These are phyloP conservation scores for Trichoderma asperelloides DNA, from an alignment of 495 filamentous ascomycete species.

Conservation along the genomic window DNA sequence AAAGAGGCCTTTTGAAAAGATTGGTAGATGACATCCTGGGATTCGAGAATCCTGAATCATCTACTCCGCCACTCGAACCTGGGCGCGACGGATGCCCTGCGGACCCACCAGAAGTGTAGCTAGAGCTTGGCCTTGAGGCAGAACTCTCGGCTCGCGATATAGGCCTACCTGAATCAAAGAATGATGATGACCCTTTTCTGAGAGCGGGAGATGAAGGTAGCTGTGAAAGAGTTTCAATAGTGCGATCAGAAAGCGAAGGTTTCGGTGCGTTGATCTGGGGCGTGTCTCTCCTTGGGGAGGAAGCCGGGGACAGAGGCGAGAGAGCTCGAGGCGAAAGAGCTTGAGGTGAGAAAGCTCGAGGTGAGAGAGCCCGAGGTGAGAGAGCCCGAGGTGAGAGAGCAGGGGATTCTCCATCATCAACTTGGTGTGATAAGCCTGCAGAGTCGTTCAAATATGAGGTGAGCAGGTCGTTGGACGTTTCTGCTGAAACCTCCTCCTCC, in stretches of 20 bases:
- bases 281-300: background rate
- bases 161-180: constrained; percentile 24
- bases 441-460: background rate
- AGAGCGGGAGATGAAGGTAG: constrained; percentile 39
- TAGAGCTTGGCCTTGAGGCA: constrained; percentile 7
- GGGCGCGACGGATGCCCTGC: constrained; percentile 26
- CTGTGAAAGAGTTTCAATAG: constrained; percentile 38
- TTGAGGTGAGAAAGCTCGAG: background rate
- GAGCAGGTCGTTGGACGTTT: background rate
- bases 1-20: background rate
- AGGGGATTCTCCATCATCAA: background rate
- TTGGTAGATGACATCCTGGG: constrained; percentile 1
- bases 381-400: background rate
- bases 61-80: constrained; percentile 29
- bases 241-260: constrained; percentile 37
- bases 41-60: constrained; percentile 18
- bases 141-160: background rate
- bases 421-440: background rate
- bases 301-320: background rate
- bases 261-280: constrained; percentile 12
- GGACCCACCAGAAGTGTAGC: constrained; percentile 9
- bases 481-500: background rate
- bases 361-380: background rate
- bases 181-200: constrained; percentile 24
- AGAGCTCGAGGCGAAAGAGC: too few relatives aligned